Base-by-base conservation (phyloP, 257 asterid genomes). In the Gentiana dahurica region DNA sequence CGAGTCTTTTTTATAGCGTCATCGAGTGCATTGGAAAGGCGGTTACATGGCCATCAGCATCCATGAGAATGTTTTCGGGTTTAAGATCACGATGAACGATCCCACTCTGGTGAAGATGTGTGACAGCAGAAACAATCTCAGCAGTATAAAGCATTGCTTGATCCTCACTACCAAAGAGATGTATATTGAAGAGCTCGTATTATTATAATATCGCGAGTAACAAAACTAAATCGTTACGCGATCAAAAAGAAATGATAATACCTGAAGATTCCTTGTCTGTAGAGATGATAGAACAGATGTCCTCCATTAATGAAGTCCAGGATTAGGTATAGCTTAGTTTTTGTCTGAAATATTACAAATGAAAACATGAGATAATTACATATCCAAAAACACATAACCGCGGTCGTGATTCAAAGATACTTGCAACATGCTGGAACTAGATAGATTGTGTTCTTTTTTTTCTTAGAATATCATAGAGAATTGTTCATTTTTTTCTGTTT, bases 51-150 rank as follows among this genome's bases (percentile, higher is more conserved):
- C 97, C 97, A 75, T 89, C 95, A 70, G 83, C 74, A 81, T 83
- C 95, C 95, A 89, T 86, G 79, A 89, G 97, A 73, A 86, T 86
- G 73, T 89, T 89, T 72, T 89, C 97, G 5, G 97, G 97, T 72
- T 89, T 89, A 77, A 89, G 83, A 62, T 89, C 97, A 58, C 97
- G 82, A 74, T 89, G 95, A 73, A 89, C 95, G 53, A 89, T 89
- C 78, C 97, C 95, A 24, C 65, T 74, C 80, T 81, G 65, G 82
- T 89, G 97, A 68, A 89, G 94, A 71, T 89, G 97, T 38, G 97
- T 79, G 70, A 86, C 97, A 63, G 97, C 97, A 72, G 94, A 86
- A 33, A 86, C 91, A 71, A 89, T 89, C 89, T 89, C 97, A 56
- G 94, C 94, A 11, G 95, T 77, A 74, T 89, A 89, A 72, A 86